Evolutionary conservation across 2,329 filamentous ascomycete species (phyloP).

Genomic region (Cryoendolithus antarcticus): DNA sequence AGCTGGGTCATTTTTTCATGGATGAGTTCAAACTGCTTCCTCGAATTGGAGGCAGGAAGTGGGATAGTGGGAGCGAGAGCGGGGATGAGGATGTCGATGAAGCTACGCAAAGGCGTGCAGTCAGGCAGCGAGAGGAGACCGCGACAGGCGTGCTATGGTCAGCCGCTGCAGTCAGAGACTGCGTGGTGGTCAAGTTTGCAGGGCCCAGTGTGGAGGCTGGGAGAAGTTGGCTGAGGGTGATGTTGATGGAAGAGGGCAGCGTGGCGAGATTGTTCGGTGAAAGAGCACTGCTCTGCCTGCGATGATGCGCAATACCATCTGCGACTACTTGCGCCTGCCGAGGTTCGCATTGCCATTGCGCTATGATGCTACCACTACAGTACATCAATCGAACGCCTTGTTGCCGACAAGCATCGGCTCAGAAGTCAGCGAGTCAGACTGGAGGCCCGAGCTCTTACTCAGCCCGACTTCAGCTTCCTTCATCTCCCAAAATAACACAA

Average conservation of each 20-base stretch:
- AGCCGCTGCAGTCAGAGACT: constrained; percentile 65
- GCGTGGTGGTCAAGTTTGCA: constrained; percentile 84
- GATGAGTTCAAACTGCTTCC: constrained; percentile 66
- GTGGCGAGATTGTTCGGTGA: constrained; percentile 63
- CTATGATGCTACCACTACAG: no score
- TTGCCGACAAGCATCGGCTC: not conserved
- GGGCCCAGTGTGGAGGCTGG: constrained; percentile 71
- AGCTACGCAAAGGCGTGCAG: constrained; percentile 17
- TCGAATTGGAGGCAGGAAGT: constrained; percentile 71
- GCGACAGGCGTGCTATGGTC: constrained; percentile 62
- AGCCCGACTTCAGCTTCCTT: not conserved
- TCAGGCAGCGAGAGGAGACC: constrained; percentile 47
- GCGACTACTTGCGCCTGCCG: no score
- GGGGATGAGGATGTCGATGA: constrained; percentile 30
- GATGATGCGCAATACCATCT: constrained; percentile 9
- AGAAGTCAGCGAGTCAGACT: not conserved
- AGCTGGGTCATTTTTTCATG: constrained; percentile 62
- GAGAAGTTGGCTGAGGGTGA: constrained; percentile 62
- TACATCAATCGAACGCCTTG: not conserved
- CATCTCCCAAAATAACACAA: not conserved
- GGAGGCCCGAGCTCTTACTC: not conserved
- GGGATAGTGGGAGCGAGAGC: constrained; percentile 34
- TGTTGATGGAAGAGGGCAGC: constrained; percentile 64
- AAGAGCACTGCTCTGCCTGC: constrained; percentile 64
- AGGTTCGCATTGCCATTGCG: no score